Evolutionary conservation across 164 flowering plant species (phyloP).

Genomic region (Liriodendron chinense): DNA sequence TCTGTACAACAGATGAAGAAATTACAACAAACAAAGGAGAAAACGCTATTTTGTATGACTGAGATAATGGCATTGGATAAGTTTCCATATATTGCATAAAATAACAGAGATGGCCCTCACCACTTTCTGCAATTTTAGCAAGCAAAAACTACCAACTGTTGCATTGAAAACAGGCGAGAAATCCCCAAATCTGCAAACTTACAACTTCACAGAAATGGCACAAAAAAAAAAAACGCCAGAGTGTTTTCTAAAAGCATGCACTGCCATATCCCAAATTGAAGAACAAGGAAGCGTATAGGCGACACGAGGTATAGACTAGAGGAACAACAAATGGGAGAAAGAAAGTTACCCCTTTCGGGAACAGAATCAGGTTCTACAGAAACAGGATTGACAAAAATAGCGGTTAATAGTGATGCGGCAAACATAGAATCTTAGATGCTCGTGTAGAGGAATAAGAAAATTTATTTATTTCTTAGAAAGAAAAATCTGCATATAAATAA

Average conservation of each 20-base stretch:
- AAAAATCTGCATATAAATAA: not conserved
- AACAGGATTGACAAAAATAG: not conserved
- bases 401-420: not conserved
- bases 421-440: constrained; percentile 2
- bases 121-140: not conserved
- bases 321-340: not conserved
- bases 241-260: not conserved
- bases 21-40: not conserved
- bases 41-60: not conserved
- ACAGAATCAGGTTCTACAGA: not conserved
- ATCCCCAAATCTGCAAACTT: not conserved
- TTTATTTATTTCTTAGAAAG: not conserved
- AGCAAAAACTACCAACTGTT: not conserved
- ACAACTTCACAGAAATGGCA: constrained; percentile 1
- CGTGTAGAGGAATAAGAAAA: not conserved
- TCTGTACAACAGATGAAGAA: no score
- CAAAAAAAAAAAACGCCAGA: not conserved
- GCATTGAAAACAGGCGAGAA: not conserved
- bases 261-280: not conserved
- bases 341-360: not conserved
- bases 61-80: not conserved
- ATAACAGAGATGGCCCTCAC: not conserved
- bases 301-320: not conserved
- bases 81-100: not conserved
- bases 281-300: not conserved